Conservation (phyloP, 768 basidiomycete genomes). For the Boletus speciosus region DNA sequence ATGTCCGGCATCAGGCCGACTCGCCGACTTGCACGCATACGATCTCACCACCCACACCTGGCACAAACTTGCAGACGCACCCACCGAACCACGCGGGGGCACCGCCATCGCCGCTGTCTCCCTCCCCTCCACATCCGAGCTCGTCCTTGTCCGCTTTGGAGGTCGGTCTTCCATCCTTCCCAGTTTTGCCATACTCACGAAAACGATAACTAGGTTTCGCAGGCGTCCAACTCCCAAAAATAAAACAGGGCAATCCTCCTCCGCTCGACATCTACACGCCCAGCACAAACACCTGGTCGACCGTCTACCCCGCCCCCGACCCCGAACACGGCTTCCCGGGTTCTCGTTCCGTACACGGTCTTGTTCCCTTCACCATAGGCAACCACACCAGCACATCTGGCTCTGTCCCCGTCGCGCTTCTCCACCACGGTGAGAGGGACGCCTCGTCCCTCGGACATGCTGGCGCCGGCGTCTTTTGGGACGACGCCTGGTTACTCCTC, state of each 20-base stretch:
- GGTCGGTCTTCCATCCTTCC: slow-evolving; percentile 8
- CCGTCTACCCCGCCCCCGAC: slow-evolving; percentile 24
- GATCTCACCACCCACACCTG: slow-evolving; percentile 29
- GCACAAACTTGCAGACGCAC: slow-evolving; percentile 34
- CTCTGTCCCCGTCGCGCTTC: slow-evolving; percentile 25
- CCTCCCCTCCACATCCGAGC: slow-evolving; percentile 7
- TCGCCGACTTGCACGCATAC: slow-evolving; percentile 35
- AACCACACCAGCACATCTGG: background rate
- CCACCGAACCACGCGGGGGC: slow-evolving; percentile 38
- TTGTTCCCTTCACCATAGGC: slow-evolving; percentile 21
- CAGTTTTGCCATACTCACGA: fast-evolving
- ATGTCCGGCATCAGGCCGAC: slow-evolving; percentile 37
- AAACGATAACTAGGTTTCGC: slow-evolving; percentile 29
- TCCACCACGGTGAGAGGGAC: slow-evolving; percentile 37
- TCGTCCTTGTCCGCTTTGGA: slow-evolving; percentile 38
- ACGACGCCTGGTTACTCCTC: slow-evolving; percentile 38
- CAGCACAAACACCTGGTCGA: slow-evolving; percentile 20
- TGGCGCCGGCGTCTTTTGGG: slow-evolving; percentile 39
- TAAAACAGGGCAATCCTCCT: slow-evolving; percentile 6
- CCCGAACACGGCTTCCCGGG: slow-evolving; percentile 30
- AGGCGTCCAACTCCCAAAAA: slow-evolving; percentile 34
- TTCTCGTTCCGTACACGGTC: slow-evolving; percentile 35
- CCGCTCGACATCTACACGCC: slow-evolving; percentile 36
- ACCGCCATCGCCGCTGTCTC: slow-evolving; percentile 35
- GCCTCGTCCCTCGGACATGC: slow-evolving; percentile 37